Percentiles rank a stretch among this genome's conserved stretches.
Evolutionary conservation across 2,329 filamentous ascomycete species (phyloP).

Genomic region (Botrytis galanthina): DNA sequence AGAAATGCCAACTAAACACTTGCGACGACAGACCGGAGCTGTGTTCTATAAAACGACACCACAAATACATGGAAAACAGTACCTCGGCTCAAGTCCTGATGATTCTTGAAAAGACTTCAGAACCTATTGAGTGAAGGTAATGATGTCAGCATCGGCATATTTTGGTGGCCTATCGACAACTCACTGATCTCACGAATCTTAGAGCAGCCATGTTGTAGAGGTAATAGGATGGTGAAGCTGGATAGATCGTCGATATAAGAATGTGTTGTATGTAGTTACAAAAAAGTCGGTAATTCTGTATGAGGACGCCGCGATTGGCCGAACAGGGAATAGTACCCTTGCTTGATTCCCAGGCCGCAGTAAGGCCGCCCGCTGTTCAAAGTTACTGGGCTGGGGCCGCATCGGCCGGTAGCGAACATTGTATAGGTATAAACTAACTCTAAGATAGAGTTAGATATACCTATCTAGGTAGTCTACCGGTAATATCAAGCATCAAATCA

Average conservation of each 20-base stretch:
- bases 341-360: neutral
- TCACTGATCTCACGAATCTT: conserved; percentile 63
- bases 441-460: neutral
- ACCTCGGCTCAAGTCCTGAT: conserved; percentile 89
- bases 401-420: neutral
- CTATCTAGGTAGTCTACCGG: neutral
- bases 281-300: neutral
- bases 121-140: conserved; percentile 55
- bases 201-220: conserved; percentile 49
- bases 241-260: conserved; percentile 13
- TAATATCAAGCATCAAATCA: neutral
- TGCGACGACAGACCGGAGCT: neutral
- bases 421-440: too few relatives aligned
- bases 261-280: neutral
- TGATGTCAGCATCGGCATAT: conserved; percentile 24
- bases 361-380: neutral
- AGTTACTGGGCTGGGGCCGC: neutral
- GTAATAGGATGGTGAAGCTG: neutral
- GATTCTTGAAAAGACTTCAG: conserved; percentile 73
- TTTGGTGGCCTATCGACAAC: conserved; percentile 29
- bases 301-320: neutral
- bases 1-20: neutral
- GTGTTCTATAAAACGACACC: neutral
- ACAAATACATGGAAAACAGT: conserved; percentile 31
- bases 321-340: neutral